Conservation (phyloP, 192 early-diverging fungal species). For the Linnemannia schmuckeri region DNA sequence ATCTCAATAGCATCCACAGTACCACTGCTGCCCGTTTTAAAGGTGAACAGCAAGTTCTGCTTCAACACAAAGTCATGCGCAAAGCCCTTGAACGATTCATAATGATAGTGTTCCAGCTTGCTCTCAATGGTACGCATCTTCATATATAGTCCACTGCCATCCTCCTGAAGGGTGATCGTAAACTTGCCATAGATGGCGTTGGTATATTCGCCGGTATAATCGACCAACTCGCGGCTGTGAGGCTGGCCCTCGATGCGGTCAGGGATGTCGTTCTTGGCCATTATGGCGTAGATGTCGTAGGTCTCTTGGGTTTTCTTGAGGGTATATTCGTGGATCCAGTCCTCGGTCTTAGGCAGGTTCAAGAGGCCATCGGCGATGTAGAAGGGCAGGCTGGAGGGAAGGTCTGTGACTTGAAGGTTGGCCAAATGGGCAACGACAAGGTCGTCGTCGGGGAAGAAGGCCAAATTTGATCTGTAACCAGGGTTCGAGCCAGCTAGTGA, state of each 20-base stretch:
- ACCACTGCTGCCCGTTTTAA: conserved; percentile 2
- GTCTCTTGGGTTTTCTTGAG: neutral
- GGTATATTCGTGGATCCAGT: conserved; percentile 20
- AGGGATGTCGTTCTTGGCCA: conserved; percentile 7
- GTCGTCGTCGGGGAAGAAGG: conserved; percentile 39
- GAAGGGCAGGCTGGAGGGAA: conserved; percentile 7
- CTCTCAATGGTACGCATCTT: neutral
- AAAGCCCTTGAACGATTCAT: conserved; percentile 3
- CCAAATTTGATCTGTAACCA: conserved; percentile 22
- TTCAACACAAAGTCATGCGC: too few species aligned
- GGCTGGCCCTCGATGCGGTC: conserved; percentile 24
- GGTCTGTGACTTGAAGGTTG: conserved; percentile 4
- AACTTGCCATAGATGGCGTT: conserved; percentile 30
- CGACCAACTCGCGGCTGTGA: neutral
- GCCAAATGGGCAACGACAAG: conserved; percentile 29
- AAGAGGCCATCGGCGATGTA: conserved; percentile 30
- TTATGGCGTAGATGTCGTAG: neutral
- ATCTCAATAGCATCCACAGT: neutral
- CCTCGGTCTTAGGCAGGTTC: conserved; percentile 16
- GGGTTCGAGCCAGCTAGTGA: conserved; percentile 21
- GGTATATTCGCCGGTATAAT: conserved; percentile 17
- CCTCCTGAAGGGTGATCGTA: conserved; percentile 1
- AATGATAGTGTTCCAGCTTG: conserved; percentile 30
- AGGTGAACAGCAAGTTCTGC: neutral
- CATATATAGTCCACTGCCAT: neutral